Base-by-base conservation (phyloP, 106 monocot genomes). In the Triglochin maritima region DNA sequence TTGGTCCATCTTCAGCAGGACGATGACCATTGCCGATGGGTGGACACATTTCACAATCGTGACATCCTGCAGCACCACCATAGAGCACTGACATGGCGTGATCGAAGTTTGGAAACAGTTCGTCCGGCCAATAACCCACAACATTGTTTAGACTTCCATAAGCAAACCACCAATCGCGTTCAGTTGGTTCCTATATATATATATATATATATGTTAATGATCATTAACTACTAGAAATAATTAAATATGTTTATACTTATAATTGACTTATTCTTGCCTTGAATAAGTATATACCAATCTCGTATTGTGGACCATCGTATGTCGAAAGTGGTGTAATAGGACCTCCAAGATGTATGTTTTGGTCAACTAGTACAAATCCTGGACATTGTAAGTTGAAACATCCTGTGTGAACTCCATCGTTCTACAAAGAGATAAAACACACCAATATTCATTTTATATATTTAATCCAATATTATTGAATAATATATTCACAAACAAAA, bases 331-430 rank as follows among this genome's bases (percentile, higher is more conserved):
- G 64, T 15, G 9, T 9, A 15, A 64, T 5, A 49, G 7, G 14
- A 0, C 5, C 4, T 4, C 64, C 64, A 7, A 64, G 64, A 9
- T 29, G 10, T 9, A 9, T 6, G 4, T 6, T n/a, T 9, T 6
- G 0, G 49, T 41, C 51, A 11, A 49, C 49, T 52, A 51, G 66
- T 43, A 66, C 49, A 13, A 66, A 66, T 7, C 66, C 66, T 1
- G 51, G 51, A 17, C 66, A 66, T 4, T 17, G 4, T 3, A 52
- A 51, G 50, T 51, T 66, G 51, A 51, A 66, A 29, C 66, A 66
- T 46, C 5, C 4, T 0, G 29, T 29, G 29, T 29, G 29, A 29
- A 29, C 1, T 29, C 29, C 29, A 29, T 29, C 1, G 29, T 29
- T 29, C 29, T 29, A 1, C 29, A 29, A 0, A 29, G 29, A 29